Evolutionary conservation across 345 rosid genomes (phyloP), one percentile per base, ranked within the genome.

Genomic region (Populus davidiana): DNA sequence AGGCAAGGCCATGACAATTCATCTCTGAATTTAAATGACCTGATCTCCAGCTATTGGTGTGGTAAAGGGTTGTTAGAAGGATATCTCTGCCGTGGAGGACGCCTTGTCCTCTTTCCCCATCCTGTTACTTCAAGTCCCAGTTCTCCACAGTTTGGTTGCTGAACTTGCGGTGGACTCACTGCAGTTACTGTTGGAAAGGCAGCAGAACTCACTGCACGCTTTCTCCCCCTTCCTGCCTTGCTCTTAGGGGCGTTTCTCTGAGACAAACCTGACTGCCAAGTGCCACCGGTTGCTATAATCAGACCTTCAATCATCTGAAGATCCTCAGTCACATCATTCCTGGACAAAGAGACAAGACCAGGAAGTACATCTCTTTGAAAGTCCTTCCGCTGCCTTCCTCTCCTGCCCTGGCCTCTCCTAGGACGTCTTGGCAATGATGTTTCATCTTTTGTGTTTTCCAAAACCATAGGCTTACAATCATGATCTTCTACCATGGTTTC

Each of bases 31-130:
- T 5, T 35, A 70, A n/a, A 44, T 14, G 16, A 4, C 18, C 18
- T 49, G 17, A 31, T 49, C 44, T 65, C 29, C 38, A 50, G 10
- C 66, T 29, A 72, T 1, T 67, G 33, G 35, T 47, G 70, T 41
- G 20, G 80, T 27, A 10, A 79, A 71, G 44, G 77, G 67, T 81
- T 81, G 75, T 76, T 75, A 59, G 71, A 36, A 4, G 85, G 87
- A 83, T 84, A 90, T 78, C 94, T 81, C 75, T 82, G 91, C 70
- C 94, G 81, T 65, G 90, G 89, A 8, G 91, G 95, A 43, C 96
- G 91, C 87, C 96, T 84, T 9, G 92, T 88, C 86, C 91, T 91
- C 85, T 89, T 93, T 69, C 97, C 97, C 97, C 97, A 93, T 65
- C 94, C 92, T 31, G 86, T 79, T 68, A 91, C 92, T 65, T 86